A percentile compares a stretch with the other conserved stretches of the same genome.
Evolutionary conservation across 2,329 filamentous ascomycete genomes (phyloP).

Genomic region (Neofusicoccum umdonicola): DNA sequence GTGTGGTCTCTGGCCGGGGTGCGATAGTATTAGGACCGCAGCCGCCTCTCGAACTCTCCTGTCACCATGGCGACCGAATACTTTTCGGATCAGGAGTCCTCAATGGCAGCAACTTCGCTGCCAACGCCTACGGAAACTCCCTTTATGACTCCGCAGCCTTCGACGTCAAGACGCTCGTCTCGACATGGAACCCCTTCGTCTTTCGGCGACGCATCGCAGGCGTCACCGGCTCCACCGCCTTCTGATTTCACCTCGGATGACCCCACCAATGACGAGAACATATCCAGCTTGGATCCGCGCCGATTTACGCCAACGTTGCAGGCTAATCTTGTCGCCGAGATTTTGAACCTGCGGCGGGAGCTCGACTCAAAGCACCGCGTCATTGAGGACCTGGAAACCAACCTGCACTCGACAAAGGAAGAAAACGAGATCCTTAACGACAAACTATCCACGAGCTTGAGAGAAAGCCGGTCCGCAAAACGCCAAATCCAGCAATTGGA

Average conservation of each 20-base stretch:
- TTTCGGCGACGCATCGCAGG: conserved; percentile 55
- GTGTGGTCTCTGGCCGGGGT: neutral
- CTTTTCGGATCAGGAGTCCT: conserved; percentile 45
- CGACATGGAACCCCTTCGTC: conserved; percentile 50
- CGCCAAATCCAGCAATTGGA: conserved; percentile 84
- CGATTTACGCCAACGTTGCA: conserved; percentile 94
- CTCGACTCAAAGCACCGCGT: conserved; percentile 84
- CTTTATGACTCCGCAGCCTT: conserved; percentile 60
- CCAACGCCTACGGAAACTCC: conserved; percentile 71
- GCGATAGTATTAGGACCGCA: conserved; percentile 12
- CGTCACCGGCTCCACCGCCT: conserved; percentile 58
- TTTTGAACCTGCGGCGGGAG: conserved; percentile 80
- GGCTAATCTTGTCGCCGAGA: conserved; percentile 91
- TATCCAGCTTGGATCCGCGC: conserved; percentile 78
- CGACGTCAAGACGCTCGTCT: conserved; percentile 62
- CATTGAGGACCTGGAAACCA: conserved; percentile 80
- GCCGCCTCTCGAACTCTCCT: neutral
- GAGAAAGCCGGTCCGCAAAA: conserved; percentile 77
- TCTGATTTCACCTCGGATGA: conserved; percentile 50
- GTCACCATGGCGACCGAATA: conserved; percentile 42
- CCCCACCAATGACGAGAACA: conserved; percentile 63
- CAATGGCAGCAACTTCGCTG: conserved; percentile 51
- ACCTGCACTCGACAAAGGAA: conserved; percentile 65
- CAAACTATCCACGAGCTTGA: conserved; percentile 61
- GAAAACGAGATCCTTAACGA: conserved; percentile 72